Base-by-base conservation (phyloP, 495 filamentous ascomycete genomes). In the Eremomyces bilateralis region DNA sequence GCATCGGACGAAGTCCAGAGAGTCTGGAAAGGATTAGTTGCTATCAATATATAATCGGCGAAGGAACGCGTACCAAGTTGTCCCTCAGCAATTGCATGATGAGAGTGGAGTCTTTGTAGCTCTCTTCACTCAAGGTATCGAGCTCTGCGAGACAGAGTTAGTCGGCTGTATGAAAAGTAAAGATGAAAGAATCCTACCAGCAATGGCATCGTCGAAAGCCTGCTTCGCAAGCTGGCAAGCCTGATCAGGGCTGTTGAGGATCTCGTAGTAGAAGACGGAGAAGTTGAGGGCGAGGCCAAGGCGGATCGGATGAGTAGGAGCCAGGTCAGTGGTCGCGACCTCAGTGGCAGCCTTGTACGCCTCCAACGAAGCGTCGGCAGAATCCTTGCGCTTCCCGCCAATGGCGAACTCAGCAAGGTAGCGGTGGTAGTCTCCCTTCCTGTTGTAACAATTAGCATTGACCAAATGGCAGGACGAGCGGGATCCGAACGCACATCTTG, bases 221-320 rank as follows among this genome's bases (percentile, higher is more conserved):
- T 93, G 84, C 75, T 97, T 97, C 54, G 88, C 88, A 36, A 97
- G 71, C 58, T 97, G 88, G 70, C 88, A 97, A 51, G 88, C 88
- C 56, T 84, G 85, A 53, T 97, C 88, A 31, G 88, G 88, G 10
- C 88, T 91, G 74, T 95, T 97, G 47, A 97, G 67, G 56, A 97
- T 97, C 70, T 97, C 88, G 57, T 97, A 97, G 73, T 97, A 97
- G 67, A 97, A 97, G 46, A 97, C 88, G 27, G 90, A 95, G 73
- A 97, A 97, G 71, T 97, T 97, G 43, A 97, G 71, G 41, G 88
- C 88, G 44, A 97, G 79, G 53, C 88, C 88, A 42, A 97, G 81
- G 47, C 88, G 88, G 60, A 95, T 97, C 41, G 88, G 88, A 67
- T 97, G 88, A 43, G 88, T 97, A 22, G 88, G 88, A 34, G 90